Evolutionary conservation across 1,284 basidiomycete genomes (phyloP), one percentile per base, ranked within the genome.

Genomic region (Ganoderma sp.): DNA sequence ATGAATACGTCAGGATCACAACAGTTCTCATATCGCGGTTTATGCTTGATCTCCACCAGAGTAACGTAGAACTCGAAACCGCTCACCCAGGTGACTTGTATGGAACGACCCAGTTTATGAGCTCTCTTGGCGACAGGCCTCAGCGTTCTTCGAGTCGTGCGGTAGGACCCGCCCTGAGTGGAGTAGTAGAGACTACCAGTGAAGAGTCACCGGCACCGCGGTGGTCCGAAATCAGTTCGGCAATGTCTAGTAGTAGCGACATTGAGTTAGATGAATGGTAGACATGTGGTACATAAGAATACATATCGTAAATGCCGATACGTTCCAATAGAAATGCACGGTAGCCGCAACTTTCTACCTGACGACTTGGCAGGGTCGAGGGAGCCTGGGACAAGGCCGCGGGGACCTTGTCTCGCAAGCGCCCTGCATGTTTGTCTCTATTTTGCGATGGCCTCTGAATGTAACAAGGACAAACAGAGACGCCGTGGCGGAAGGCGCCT

Each of bases 391-490:
- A 32, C 32, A 5, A 32, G 32, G 32, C 32, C 32, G 37, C 37
- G 10, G 37, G 37, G 37, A 39, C 7, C 2, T 32, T 32, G 32
- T 32, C 32, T 14, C 25, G 3, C 6, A 34, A 41, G 58, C 58
- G 58, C 58, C 14, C 22, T 25, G 8, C 10, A 32, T 60, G 25
- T 60, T 60, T 43, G 58, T 39, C 39, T n/a, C 15, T 62, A 19
- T 52, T 62, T 28, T 37, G 42, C 28, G 19, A 61, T 1, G 19
- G 42, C 61, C 12, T 52, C 61, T 39, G 45, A 34, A 52, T 32
- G 45, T 62, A 62, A 62, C 61, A 62, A 48, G 22, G 45, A 37
- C 61, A 62, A 62, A 61, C 17, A 61, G 12, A 42, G 12, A 15
- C 39, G 10, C 6, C 7, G 37, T 39, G 8, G 7, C 37, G 1